Evolutionary conservation across 768 basidiomycete genomes (phyloP), one percentile per base, ranked within the genome.

Genomic region (Boletus reticulatus): DNA sequence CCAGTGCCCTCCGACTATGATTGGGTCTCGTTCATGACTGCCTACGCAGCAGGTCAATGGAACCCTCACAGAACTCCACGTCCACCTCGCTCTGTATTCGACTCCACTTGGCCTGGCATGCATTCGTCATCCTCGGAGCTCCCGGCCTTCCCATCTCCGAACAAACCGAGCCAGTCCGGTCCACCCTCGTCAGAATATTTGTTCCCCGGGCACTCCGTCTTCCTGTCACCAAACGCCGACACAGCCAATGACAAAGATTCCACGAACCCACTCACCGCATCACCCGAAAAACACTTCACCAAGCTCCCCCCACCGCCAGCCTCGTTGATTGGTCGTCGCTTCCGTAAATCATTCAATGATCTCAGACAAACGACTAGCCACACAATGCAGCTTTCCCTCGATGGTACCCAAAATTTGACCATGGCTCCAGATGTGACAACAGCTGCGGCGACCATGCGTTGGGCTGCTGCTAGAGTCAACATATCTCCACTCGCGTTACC

Each of bases 401-500:
- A 72, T 43, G 66, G 64, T 1, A n/a, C 70, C 13, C 72, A 72
- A 45, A 53, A 20, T 37, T 62, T 73, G 34, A 53, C 63, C 19
- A 62, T 72, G 53, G 79, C 77, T 50, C 66, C 81, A 4, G 85
- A 89, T 36, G 75, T 82, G 2, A 81, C 84, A 20, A 82, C 88
- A 0, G 76, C 86, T 3, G 91, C 89, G 1, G 92, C 92, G 0
- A 85, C 92, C 1, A 84, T 94, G 74, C 88, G 92, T 37, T 86
- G 85, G 81, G 92, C 92, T n/a, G 91, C 86, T 4, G 83, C 88
- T 11, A 79, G 88, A 22, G 85, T 92, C 11, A 84, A 91, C 62
- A 84, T 98, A 52, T 87, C 92, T 0, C 94, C 94, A 0, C 78
- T 98, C 24, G 86, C 91, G 0, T 78, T 95, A 1, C 94, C 94